phyloP scores from a whole-genome alignment of 257 asterid species.

The Marsdenia floribunda region DNA sequence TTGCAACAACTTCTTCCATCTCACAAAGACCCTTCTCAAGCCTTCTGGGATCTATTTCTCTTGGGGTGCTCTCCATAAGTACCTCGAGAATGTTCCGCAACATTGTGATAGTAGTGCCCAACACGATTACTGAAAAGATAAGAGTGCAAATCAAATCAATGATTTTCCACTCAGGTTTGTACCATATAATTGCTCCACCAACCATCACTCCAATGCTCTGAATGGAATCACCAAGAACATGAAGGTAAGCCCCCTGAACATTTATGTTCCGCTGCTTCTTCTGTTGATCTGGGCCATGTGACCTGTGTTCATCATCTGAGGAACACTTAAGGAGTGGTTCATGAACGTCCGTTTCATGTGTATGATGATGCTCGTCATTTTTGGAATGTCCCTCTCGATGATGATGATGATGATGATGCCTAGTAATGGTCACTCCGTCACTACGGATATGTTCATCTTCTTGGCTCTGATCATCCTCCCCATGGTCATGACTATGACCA shows the following conservation, averaged over 20 bases:
- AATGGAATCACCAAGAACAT: conserved; percentile 81
- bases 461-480: conserved; percentile 11
- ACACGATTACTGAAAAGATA: conserved; percentile 55
- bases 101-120: conserved; percentile 77
- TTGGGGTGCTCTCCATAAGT: conserved; percentile 91
- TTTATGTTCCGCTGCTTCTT: conserved; percentile 61
- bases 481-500: conserved; percentile 16
- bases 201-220: conserved; percentile 97
- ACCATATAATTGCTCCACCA: conserved; percentile 88
- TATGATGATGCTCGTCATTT: conserved; percentile 41
- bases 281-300: conserved; percentile 27
- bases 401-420: conserved; percentile 33
- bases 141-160: conserved; percentile 83
- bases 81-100: conserved; percentile 71
- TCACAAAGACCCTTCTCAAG: conserved; percentile 81
- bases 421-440: conserved; percentile 21
- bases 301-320: conserved; percentile 24
- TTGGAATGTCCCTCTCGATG: conserved; percentile 35
- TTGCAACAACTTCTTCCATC: conserved; percentile 80
- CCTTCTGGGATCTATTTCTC: conserved; percentile 76
- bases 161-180: conserved; percentile 80
- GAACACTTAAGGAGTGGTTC: conserved; percentile 43
- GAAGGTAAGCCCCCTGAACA: conserved; percentile 95
- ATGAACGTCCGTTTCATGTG: conserved; percentile 27
- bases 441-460: conserved; percentile 30